phyloP scores from a whole-genome alignment of 192 early-diverging fungal species.

The Backusella westeae region DNA sequence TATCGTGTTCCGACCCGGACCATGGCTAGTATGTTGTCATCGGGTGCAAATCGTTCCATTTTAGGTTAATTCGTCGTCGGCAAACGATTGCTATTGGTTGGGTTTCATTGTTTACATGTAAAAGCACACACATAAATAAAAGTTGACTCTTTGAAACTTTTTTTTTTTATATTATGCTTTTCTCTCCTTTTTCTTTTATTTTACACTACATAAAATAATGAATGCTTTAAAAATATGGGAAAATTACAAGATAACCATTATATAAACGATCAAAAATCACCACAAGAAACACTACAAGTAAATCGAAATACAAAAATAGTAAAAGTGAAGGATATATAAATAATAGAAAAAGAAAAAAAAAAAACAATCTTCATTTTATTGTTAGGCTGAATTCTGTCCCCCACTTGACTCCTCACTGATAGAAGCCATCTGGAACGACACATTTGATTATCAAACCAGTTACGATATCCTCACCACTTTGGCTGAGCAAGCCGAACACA shows the following conservation, averaged over 20 bases:
- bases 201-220: not conserved
- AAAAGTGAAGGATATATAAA: not conserved
- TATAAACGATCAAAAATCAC: not conserved
- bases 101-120: too few species aligned
- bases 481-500: constrained; percentile 16
- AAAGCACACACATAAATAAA: too few species aligned
- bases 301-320: not conserved
- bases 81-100: too few species aligned
- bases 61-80: too few species aligned
- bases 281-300: not conserved
- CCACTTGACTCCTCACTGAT: constrained; percentile 27
- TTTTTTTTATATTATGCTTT: not conserved
- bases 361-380: not conserved
- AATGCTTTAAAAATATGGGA: constrained; percentile 10
- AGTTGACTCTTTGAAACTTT: not conserved
- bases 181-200: not conserved
- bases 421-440: constrained; percentile 29
- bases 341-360: not conserved
- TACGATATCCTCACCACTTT: constrained; percentile 8
- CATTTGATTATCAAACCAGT: constrained; percentile 7
- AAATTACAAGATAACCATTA: constrained; percentile 30
- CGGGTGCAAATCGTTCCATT: too few species aligned
- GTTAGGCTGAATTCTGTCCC: constrained; percentile 22
- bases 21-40: too few species aligned
- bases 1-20: too few species aligned